phyloP scores from a whole-genome alignment of 495 filamentous ascomycete genomes.

The Penicillium angulare region DNA sequence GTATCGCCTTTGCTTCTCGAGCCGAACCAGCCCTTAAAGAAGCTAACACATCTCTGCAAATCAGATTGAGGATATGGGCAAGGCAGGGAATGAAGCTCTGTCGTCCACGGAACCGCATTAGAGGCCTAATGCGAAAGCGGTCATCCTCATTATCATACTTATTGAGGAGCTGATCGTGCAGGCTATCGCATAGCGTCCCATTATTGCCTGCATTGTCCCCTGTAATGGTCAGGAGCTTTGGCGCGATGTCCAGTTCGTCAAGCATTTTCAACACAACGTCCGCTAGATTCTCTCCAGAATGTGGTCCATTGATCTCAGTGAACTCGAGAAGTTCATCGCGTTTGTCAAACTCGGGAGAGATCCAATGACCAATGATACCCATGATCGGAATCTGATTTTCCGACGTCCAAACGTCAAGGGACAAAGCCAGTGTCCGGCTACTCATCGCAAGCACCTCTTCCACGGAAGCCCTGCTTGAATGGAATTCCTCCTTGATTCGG shows the following conservation, averaged over 20 bases:
- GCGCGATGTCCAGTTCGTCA: constrained; percentile 21
- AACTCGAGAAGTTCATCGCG: constrained; percentile 10
- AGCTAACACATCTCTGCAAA: constrained; percentile 10
- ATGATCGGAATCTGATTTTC: constrained; percentile 14
- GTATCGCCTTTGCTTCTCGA: constrained; percentile 8
- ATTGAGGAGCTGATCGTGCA: constrained; percentile 11
- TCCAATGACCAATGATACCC: constrained; percentile 14
- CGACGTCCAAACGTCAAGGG: constrained; percentile 15
- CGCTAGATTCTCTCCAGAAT: constrained; percentile 13
- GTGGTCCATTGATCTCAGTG: constrained; percentile 10
- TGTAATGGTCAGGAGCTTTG: constrained; percentile 59
- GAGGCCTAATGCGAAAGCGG: constrained; percentile 11
- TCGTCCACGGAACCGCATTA: constrained; percentile 12
- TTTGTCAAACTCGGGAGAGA: constrained; percentile 10
- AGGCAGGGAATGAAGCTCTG: constrained; percentile 12
- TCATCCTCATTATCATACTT: constrained; percentile 12
- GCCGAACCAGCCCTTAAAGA: constrained; percentile 10
- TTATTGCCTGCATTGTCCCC: constrained; percentile 33
- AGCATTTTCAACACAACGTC: constrained; percentile 6
- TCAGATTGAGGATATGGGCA: constrained; percentile 11
- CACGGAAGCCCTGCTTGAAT: constrained; percentile 6
- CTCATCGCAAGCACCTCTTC: constrained; percentile 13
- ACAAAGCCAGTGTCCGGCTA: constrained; percentile 13
- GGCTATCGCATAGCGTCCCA: constrained; percentile 13
- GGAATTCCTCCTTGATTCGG: constrained; percentile 13